Percentiles rank a stretch among this genome's conserved stretches.
Evolutionary conservation across 805 yeast species (phyloP).

Genomic region (Candida ulmi): DNA sequence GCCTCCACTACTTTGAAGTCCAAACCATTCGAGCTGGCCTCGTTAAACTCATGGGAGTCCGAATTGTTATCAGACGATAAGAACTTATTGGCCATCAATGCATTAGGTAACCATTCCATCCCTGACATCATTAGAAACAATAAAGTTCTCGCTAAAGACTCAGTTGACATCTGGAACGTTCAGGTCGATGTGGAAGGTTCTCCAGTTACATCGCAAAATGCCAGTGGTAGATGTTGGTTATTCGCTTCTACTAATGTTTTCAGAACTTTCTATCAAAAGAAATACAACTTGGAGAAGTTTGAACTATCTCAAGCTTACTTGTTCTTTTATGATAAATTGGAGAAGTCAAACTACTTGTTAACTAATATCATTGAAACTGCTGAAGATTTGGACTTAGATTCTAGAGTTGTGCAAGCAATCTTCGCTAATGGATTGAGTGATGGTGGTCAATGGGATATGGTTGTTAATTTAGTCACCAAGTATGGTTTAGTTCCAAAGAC

Average conservation of each 20-base stretch:
- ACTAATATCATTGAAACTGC: conserved; percentile 69
- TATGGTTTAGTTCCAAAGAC: conserved; percentile 79
- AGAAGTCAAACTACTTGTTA: conserved; percentile 71
- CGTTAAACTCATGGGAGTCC: conserved; percentile 40
- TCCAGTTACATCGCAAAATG: conserved; percentile 65
- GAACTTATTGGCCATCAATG: conserved; percentile 48
- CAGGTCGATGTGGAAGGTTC: conserved; percentile 37
- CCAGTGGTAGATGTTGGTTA: conserved; percentile 82
- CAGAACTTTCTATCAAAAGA: conserved; percentile 55
- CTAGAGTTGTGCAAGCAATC: conserved; percentile 61
- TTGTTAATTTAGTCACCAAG: conserved; percentile 65
- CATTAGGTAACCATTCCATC: conserved; percentile 38
- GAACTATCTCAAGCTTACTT: conserved; percentile 73
- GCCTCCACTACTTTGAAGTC: background rate
- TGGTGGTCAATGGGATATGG: conserved; percentile 87
- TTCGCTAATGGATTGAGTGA: conserved; percentile 63
- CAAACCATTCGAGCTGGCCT: conserved; percentile 27
- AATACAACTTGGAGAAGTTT: conserved; percentile 56
- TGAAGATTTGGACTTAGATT: conserved; percentile 50
- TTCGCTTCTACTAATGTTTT: conserved; percentile 76
- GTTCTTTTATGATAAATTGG: conserved; percentile 79
- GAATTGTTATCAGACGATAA: conserved; percentile 40
- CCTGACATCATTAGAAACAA: conserved; percentile 11
- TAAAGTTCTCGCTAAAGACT: conserved; percentile 5
- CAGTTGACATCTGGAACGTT: conserved; percentile 23